These are phyloP conservation scores for Hypoxylon sp. DNA, from an alignment of 2,329 filamentous ascomycete genomes.

Conservation along the genomic window DNA sequence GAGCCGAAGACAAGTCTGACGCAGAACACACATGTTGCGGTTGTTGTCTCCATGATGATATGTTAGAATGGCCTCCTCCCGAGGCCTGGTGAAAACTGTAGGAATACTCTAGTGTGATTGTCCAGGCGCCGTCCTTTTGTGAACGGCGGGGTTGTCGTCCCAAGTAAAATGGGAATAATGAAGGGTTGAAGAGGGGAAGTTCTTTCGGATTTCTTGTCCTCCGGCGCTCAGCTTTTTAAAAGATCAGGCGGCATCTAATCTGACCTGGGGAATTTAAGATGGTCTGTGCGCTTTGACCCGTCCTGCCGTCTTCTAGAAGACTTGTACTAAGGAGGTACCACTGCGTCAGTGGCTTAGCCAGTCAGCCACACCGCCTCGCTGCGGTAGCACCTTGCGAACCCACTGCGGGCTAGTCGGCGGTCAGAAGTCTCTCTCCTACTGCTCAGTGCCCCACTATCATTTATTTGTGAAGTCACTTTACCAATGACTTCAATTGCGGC, in stretches of 20 bases:
- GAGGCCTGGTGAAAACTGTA: conserved; percentile 53
- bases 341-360: conserved; percentile 13
- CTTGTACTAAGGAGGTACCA: not conserved
- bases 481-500: conserved; percentile 40
- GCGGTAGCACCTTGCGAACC: conserved; percentile 4
- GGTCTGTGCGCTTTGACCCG: not conserved
- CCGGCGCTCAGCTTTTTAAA: conserved; percentile 27
- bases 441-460: conserved; percentile 26
- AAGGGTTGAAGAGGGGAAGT: conserved; percentile 42
- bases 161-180: conserved; percentile 36
- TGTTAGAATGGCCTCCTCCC: conserved; percentile 51
- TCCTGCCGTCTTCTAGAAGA: conserved; percentile 2
- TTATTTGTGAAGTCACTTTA: conserved; percentile 5
- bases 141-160: conserved; percentile 48
- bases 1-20: conserved; percentile 40
- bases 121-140: conserved; percentile 49
- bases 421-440: conserved; percentile 13
- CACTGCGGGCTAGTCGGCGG: conserved; percentile 11
- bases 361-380: conserved; percentile 22
- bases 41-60: conserved; percentile 49
- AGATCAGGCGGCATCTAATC: conserved; percentile 10
- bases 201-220: conserved; percentile 9
- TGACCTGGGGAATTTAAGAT: not conserved
- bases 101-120: conserved; percentile 47
- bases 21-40: conserved; percentile 36